These are phyloP conservation scores for Botrytis elliptica DNA, from an alignment of 2,329 filamentous ascomycete species.

Conservation along the genomic window DNA sequence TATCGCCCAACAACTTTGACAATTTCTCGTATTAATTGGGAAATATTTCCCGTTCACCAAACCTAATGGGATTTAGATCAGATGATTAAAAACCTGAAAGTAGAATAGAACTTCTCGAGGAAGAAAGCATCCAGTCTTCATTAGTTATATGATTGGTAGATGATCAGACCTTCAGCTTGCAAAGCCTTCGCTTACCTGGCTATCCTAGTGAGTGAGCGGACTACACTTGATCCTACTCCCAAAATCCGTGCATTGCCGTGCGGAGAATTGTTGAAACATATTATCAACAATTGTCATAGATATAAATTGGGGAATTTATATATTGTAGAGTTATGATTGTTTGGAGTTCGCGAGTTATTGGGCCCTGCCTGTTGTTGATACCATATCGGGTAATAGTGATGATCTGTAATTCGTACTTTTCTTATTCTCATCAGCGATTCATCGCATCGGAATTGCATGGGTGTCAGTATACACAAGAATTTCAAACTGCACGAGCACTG, in stretches of 20 bases:
- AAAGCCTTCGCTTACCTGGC: neutral
- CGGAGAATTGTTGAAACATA: slow-evolving; percentile 10
- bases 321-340: neutral
- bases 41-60: neutral
- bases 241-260: slow-evolving; percentile 12
- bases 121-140: neutral
- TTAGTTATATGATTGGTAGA: neutral
- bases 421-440: neutral
- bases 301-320: neutral
- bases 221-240: slow-evolving; percentile 2
- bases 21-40: neutral
- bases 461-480: neutral
- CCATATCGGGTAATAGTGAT: neutral
- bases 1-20: neutral
- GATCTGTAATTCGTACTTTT: neutral
- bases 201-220: slow-evolving; percentile 9
- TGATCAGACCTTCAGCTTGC: slow-evolving; percentile 16
- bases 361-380: neutral
- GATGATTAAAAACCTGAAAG: neutral
- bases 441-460: slow-evolving; percentile 2
- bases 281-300: neutral
- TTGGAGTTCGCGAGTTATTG: neutral
- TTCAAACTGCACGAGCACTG: neutral
- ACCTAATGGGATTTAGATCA: neutral
- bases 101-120: neutral